A percentile compares a stretch with the other conserved stretches of the same genome.
Evolutionary conservation across 2,329 filamentous ascomycete species (phyloP).

Genomic region (Dactylellina sp.): DNA sequence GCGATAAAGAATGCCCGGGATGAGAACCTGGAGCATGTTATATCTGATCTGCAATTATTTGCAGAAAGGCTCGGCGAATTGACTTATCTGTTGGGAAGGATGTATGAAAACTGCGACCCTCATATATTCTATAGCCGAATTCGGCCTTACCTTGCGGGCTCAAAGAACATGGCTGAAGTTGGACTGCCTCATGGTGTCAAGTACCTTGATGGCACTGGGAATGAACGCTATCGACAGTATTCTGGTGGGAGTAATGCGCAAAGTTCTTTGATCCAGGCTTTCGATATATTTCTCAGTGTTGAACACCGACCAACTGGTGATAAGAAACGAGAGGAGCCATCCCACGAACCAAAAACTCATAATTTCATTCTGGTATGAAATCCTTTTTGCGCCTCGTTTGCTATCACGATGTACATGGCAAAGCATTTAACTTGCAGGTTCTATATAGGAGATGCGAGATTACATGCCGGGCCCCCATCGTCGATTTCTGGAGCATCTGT

Average conservation of each 20-base stretch:
- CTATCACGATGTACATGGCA: too few relatives aligned
- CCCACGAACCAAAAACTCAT: slow-evolving; percentile 71
- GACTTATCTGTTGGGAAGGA: slow-evolving; percentile 79
- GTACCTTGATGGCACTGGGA: slow-evolving; percentile 82
- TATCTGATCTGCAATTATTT: slow-evolving; percentile 80
- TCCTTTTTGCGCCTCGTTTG: background rate
- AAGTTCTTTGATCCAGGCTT: slow-evolving; percentile 96
- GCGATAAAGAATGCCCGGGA: slow-evolving; percentile 83
- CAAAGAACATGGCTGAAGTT: slow-evolving; percentile 97
- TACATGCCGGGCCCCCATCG: slow-evolving; percentile 97
- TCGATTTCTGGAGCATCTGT: slow-evolving; percentile 85
- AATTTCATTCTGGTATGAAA: slow-evolving; percentile 83
- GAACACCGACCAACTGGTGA: slow-evolving; percentile 90
- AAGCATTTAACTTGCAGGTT: slow-evolving; percentile 1
- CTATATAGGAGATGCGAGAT: slow-evolving; percentile 78
- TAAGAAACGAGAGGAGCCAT: slow-evolving; percentile 64
- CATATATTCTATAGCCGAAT: slow-evolving; percentile 96
- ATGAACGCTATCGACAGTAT: slow-evolving; percentile 80
- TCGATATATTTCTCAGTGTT: slow-evolving; percentile 89
- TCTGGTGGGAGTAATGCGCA: slow-evolving; percentile 93
- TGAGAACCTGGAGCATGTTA: slow-evolving; percentile 77
- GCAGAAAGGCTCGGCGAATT: slow-evolving; percentile 90
- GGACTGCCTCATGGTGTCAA: slow-evolving; percentile 87
- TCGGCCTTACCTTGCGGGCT: slow-evolving; percentile 92
- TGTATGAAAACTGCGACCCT: slow-evolving; percentile 96